Base-by-base conservation (phyloP, 2,329 filamentous ascomycete genomes). In the Phaeosphaeriaceae sp. region DNA sequence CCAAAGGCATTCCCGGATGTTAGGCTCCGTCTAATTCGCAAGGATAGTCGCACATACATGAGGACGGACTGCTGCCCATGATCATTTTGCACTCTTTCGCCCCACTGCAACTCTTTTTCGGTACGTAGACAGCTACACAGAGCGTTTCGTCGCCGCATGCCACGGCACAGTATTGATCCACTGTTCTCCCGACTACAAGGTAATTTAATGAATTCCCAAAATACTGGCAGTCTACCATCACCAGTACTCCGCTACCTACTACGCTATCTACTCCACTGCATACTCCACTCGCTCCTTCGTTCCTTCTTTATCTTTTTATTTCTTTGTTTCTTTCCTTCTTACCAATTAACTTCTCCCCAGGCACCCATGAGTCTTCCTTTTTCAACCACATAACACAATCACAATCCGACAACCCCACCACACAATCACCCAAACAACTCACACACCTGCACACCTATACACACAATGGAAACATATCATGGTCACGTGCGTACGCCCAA, bases 401-500 rank as follows among this genome's bases (percentile, higher is more conserved):
- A n/a, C n/a, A n/a, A n/a, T n/a, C n/a, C n/a, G n/a, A n/a, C n/a
- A n/a, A n/a, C 23, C 6, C 23, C 7, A 7, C 23, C 48, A 46
- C 54, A 32, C 42, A 52, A 38, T 39, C 50, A 28, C 54, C 47
- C 21, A 48, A 46, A 36, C 48, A 37, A n/a, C n/a, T n/a, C 45
- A 21, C 42, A 46, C 50, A 57, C 21, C 48, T 48, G 13, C 21
- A 4, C 17, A 34, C 28, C 20, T 40, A 28, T 21, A 21, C 11
- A 13, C 48, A 33, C 45, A 42, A 97, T 97, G 93, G 94, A 99
- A 79, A 99, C 94, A 38, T 99, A 97, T 72, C 84, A 93, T 78
- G 94, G 94, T 55, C 89, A 90, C 73, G 92, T 99, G 69, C 90
- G 92, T 76, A 95, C 92, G n/a, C 93, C 94, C 32, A 88, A 87